phyloP scores from a whole-genome alignment of 352 stramenopile species.

The Poterioochromonas sp. region DNA sequence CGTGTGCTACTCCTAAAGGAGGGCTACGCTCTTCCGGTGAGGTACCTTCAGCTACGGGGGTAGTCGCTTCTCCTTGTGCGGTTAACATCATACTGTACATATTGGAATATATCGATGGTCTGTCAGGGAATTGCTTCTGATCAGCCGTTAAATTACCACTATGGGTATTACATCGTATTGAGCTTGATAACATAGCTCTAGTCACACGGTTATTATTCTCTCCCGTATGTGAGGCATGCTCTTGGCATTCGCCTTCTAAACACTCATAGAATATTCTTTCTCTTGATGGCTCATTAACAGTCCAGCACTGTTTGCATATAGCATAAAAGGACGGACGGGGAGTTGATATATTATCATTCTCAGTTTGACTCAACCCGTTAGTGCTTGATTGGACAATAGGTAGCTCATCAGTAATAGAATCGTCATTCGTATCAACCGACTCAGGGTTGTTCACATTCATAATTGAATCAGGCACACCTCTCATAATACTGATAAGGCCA shows the following conservation, averaged over 20 bases:
- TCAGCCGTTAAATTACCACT: conserved; percentile 30
- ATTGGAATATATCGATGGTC: conserved; percentile 32
- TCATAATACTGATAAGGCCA: conserved; percentile 34
- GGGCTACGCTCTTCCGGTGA: conserved; percentile 32
- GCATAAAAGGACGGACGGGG: conserved; percentile 13
- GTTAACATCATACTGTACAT: conserved; percentile 35
- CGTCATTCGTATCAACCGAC: conserved; percentile 22
- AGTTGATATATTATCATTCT: conserved; percentile 23
- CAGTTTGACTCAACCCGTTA: conserved; percentile 26
- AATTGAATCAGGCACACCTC: conserved; percentile 20
- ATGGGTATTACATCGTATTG: conserved; percentile 31
- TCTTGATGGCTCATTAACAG: conserved; percentile 25
- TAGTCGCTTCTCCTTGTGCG: conserved; percentile 33
- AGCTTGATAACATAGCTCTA: conserved; percentile 31
- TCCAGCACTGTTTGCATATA: conserved; percentile 32
- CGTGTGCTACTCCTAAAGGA: conserved; percentile 29
- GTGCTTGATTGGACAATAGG: conserved; percentile 19
- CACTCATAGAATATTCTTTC: conserved; percentile 29
- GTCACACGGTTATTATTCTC: conserved; percentile 20
- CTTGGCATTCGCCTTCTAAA: conserved; percentile 28
- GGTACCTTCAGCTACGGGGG: conserved; percentile 32
- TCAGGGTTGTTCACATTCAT: conserved; percentile 24
- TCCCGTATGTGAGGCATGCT: conserved; percentile 16
- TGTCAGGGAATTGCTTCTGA: conserved; percentile 33
- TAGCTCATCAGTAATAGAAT: conserved; percentile 25